Evolutionary conservation across 179 eudicot species (phyloP).

Genomic region (Gypsophila paniculata): DNA sequence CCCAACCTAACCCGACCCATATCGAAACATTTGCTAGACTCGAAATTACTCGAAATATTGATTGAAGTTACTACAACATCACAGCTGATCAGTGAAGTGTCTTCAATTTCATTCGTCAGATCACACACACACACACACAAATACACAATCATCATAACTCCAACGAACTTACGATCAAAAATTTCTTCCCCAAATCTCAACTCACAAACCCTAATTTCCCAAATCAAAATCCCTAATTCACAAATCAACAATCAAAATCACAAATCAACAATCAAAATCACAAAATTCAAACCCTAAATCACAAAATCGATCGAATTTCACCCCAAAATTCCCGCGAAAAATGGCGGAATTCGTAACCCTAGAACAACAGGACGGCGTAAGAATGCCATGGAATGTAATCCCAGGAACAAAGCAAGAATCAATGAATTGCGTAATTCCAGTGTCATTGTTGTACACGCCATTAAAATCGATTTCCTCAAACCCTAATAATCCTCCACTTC

Average conservation of each 20-base stretch:
- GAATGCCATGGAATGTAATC: constrained; percentile 95
- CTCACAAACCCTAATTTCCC: no score
- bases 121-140: no score
- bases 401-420: constrained; percentile 79
- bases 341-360: constrained; percentile 80
- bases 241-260: neutral
- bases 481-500: constrained; percentile 33
- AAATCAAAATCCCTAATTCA: neutral
- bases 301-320: neutral
- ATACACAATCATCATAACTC: no score
- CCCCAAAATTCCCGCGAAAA: constrained; percentile 1
- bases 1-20: no score
- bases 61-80: no score
- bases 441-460: constrained; percentile 75
- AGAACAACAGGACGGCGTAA: constrained; percentile 68
- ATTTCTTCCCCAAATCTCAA: no score
- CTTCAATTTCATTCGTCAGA: no score
- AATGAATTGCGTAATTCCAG: constrained; percentile 48
- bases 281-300: neutral
- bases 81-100: no score
- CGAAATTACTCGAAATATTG: no score
- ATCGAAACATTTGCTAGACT: no score
- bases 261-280: neutral
- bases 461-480: constrained; percentile 47
- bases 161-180: no score